Conservation (phyloP, 441 rosid species). For the Brassica hybrid region DNA sequence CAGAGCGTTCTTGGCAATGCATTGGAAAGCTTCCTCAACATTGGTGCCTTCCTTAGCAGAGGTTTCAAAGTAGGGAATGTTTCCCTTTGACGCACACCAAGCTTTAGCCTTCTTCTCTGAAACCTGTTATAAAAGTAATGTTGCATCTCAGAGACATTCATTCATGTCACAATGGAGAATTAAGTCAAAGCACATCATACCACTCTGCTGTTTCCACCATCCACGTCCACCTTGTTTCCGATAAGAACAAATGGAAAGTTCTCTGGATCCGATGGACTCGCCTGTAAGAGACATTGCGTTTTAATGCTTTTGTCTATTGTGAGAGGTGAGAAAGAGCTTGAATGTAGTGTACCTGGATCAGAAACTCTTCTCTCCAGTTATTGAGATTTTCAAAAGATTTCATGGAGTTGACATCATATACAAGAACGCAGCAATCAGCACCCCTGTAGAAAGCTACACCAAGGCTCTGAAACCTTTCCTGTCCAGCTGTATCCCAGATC, state of each 20-base stretch:
- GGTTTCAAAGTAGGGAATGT: slow-evolving; percentile 97
- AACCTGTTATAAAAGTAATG: slow-evolving; percentile 51
- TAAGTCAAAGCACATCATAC: slow-evolving; percentile 42
- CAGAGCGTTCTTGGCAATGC: slow-evolving; percentile 93
- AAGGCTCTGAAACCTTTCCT: slow-evolving; percentile 85
- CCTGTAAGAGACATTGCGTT: slow-evolving; percentile 49
- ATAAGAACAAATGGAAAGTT: slow-evolving; percentile 79
- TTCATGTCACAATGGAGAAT: slow-evolving; percentile 6
- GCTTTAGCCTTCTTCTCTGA: slow-evolving; percentile 96
- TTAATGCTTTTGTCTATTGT: not conserved
- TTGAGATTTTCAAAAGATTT: slow-evolving; percentile 80
- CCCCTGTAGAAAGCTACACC: slow-evolving; percentile 85
- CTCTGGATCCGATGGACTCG: slow-evolving; percentile 84
- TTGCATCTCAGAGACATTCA: not conserved
- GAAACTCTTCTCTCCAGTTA: slow-evolving; percentile 85
- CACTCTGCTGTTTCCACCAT: slow-evolving; percentile 83
- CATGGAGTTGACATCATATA: slow-evolving; percentile 76
- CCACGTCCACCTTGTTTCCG: slow-evolving; percentile 75
- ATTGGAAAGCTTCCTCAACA: slow-evolving; percentile 96
- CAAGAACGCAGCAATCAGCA: slow-evolving; percentile 87
- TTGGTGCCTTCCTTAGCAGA: slow-evolving; percentile 97
- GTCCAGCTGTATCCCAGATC: slow-evolving; percentile 95
- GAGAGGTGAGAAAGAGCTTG: slow-evolving; percentile 4
- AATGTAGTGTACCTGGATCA: slow-evolving; percentile 61
- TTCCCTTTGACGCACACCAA: slow-evolving; percentile 98